Evolutionary conservation across 257 asterid species (phyloP), one percentile per base, ranked within the genome.

Genomic region (Cordia subcordata): DNA sequence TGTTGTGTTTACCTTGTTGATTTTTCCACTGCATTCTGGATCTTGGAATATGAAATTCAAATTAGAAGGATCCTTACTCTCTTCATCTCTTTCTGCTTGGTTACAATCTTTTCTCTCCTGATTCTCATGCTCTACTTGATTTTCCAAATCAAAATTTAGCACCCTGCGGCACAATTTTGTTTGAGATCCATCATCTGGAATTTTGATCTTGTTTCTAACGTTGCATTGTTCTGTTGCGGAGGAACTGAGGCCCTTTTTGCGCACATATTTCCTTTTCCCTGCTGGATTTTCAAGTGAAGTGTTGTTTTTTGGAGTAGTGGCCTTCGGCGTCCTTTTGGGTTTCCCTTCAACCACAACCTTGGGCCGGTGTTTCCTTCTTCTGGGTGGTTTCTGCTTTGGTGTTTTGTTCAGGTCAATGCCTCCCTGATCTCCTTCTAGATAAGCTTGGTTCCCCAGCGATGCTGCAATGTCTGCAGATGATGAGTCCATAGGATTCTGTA

Each of bases 341-440:
- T 92, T 80, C 67, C 82, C 86, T 81, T 88, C 97, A 32, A 67
- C 75, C 6, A 89, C 77, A 44, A 93, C 99, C 79, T 93, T 93
- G 0, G 99, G 97, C 52, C 94, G 73, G 76, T 84, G 94, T 73
- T 93, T 93, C 66, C 79, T 82, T 72, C 96, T 84, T 74, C 69
- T 89, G 47, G 86, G 94, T 39, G 87, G 44, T 68, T 73, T 89
- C 42, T 57, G 80, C 53, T 65, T 80, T 53, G 95, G 99, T 11
- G 97, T 84, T 75, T 75, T 75, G 82, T 81, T 86, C 47, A 78
- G 76, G 73, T 86, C 93, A 53, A 84, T 81, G 18, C 73, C 95
- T 58, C 57, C 81, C 13, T 62, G 38, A 64, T 60, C 70, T 66
- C 60, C 67, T 16, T 57, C 75, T 22, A 61, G 83, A 22, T 38